A percentile compares a stretch with the other conserved stretches of the same genome.
Conservation (phyloP, 1,284 basidiomycete species). For the Entoloma clypeatum region DNA sequence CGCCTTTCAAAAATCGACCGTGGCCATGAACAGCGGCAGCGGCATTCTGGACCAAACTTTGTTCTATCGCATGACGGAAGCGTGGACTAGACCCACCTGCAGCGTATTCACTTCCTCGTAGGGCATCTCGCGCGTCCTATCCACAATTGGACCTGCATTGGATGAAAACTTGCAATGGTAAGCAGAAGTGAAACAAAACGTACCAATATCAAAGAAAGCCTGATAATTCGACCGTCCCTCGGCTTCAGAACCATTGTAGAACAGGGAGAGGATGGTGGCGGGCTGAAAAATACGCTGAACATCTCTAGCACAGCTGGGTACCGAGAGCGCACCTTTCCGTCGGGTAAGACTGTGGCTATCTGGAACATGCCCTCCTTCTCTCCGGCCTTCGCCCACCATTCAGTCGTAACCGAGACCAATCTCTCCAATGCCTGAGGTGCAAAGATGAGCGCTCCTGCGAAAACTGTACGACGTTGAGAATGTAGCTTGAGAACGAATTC, state of each 20-base stretch:
- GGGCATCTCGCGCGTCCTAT: constrained; percentile 38
- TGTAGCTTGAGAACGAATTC: constrained; percentile 40
- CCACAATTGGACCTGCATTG: constrained; percentile 31
- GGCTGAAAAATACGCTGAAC: constrained; percentile 23
- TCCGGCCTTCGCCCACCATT: constrained; percentile 17
- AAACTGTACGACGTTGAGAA: constrained; percentile 35
- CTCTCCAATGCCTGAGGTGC: constrained; percentile 21
- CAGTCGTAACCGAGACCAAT: constrained; percentile 24
- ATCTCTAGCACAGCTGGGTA: neutral
- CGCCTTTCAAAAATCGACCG: constrained; percentile 30
- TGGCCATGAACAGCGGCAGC: constrained; percentile 22
- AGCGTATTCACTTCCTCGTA: constrained; percentile 40
- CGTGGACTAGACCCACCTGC: constrained; percentile 18
- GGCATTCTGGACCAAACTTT: constrained; percentile 25
- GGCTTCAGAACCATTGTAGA: constrained; percentile 41
- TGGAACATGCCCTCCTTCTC: constrained; percentile 28
- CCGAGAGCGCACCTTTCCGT: constrained; percentile 16
- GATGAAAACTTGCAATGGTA: neutral
- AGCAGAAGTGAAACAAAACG: too few relatives aligned
- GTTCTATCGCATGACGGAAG: neutral
- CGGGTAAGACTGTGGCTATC: constrained; percentile 20
- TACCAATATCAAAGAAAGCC: constrained; percentile 33
- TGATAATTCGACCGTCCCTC: constrained; percentile 37
- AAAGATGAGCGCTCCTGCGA: constrained; percentile 29
- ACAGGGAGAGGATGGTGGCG: constrained; percentile 25